phyloP scores from a whole-genome alignment of 2,329 filamentous ascomycete genomes.

The Neofusicoccum parvum region DNA sequence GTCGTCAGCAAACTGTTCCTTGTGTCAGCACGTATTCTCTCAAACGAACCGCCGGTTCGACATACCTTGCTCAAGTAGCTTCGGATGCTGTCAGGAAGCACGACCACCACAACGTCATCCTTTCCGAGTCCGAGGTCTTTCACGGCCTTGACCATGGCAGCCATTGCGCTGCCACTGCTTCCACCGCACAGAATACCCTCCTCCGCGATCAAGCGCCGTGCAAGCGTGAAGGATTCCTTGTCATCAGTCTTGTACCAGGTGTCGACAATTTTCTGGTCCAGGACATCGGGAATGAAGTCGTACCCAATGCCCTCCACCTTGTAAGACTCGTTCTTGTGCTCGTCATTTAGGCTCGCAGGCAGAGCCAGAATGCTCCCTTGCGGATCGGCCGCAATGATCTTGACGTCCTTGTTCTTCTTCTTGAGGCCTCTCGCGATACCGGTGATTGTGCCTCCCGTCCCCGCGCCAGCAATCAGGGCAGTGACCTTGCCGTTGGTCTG shows the following conservation, averaged over 20 bases:
- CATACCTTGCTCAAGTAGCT: slow-evolving; percentile 87
- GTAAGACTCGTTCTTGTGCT: slow-evolving; percentile 80
- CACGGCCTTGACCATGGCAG: slow-evolving; percentile 74
- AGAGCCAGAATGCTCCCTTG: slow-evolving; percentile 88
- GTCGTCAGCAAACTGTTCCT: slow-evolving; percentile 81
- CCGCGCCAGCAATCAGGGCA: slow-evolving; percentile 86
- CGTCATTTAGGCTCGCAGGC: slow-evolving; percentile 76
- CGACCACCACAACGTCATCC: slow-evolving; percentile 85
- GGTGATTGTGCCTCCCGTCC: slow-evolving; percentile 93
- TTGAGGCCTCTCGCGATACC: slow-evolving; percentile 81
- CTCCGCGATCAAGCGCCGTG: slow-evolving; percentile 87
- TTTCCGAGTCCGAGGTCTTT: slow-evolving; percentile 77
- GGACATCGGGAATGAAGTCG: slow-evolving; percentile 94
- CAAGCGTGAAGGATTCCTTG: slow-evolving; percentile 83
- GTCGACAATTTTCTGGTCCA: slow-evolving; percentile 78
- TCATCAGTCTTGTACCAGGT: slow-evolving; percentile 99
- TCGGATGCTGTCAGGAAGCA: slow-evolving; percentile 93
- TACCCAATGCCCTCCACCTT: slow-evolving; percentile 99
- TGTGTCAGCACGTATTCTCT: background rate
- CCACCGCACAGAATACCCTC: slow-evolving; percentile 93
- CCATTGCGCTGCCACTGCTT: slow-evolving; percentile 89
- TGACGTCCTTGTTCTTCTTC: slow-evolving; percentile 84
- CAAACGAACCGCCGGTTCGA: background rate
- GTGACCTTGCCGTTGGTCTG: slow-evolving; percentile 84
- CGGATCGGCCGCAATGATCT: slow-evolving; percentile 90